These are phyloP conservation scores for Populus hybrid DNA, from an alignment of 441 rosid genomes.

Conservation along the genomic window DNA sequence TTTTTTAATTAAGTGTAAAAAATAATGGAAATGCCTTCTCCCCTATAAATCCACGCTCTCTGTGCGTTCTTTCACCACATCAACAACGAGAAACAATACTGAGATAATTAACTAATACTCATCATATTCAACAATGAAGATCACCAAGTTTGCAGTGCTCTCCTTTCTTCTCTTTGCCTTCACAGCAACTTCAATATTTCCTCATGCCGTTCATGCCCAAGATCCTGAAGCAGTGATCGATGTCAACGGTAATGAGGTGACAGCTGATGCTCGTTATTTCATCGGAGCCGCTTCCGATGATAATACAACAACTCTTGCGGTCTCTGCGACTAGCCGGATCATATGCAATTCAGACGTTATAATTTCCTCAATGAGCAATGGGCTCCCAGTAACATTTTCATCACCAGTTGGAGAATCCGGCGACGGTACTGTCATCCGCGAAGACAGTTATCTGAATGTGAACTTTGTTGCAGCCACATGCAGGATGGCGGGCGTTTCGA, in stretches of 20 bases:
- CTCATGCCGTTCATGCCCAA: not conserved
- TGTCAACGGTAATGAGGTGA: not conserved
- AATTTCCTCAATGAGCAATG: not conserved
- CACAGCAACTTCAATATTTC: not conserved
- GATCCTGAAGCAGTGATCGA: not conserved
- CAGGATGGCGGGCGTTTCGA: not conserved
- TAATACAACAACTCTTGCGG: not conserved
- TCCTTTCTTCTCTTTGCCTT: not conserved
- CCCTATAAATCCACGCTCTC: too few relatives aligned
- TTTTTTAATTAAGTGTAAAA: too few relatives aligned
- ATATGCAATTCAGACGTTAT: not conserved
- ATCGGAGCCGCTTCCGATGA: not conserved
- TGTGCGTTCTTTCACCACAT: too few relatives aligned
- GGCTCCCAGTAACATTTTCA: not conserved
- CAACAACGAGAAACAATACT: too few relatives aligned
- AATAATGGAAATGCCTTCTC: too few relatives aligned
- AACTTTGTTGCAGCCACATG: not conserved
- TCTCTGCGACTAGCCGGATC: not conserved
- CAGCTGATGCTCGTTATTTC: not conserved
- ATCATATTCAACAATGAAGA: too few relatives aligned
- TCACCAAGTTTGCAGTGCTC: not conserved
- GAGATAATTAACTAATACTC: too few relatives aligned
- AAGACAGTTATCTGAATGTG: not conserved
- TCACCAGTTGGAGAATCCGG: not conserved
- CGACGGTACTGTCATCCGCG: not conserved